phyloP scores from a whole-genome alignment of 2,329 filamentous ascomycete species.

The Dryadomyces sulphureus region DNA sequence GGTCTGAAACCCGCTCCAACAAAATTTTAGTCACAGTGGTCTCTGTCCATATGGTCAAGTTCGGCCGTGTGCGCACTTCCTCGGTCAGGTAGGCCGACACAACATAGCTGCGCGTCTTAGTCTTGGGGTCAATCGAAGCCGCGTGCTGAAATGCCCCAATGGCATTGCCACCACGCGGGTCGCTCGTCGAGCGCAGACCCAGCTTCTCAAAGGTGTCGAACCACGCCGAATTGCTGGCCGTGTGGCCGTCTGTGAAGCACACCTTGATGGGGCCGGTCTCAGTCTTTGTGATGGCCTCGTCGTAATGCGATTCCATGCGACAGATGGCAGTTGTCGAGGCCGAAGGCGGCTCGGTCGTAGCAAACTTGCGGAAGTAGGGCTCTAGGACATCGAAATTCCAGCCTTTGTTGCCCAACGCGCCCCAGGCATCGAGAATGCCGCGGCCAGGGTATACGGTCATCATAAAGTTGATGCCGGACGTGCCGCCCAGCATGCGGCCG shows the following conservation, averaged over 20 bases:
- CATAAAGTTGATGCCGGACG: conserved; percentile 45
- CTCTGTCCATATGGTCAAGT: conserved; percentile 10
- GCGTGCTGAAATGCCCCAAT: conserved; percentile 6
- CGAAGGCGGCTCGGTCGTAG: conserved; percentile 16
- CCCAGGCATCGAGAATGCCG: conserved; percentile 42
- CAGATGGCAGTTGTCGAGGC: conserved; percentile 15
- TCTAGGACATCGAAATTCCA: conserved; percentile 35
- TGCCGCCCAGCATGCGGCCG: conserved; percentile 42
- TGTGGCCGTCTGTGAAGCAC: conserved; percentile 20
- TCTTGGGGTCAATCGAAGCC: conserved; percentile 7
- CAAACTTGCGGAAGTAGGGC: conserved; percentile 21
- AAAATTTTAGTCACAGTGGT: conserved; percentile 14
- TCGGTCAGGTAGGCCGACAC: conserved; percentile 9
- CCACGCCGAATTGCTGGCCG: conserved; percentile 20
- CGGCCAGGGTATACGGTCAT: conserved; percentile 31
- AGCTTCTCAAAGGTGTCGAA: conserved; percentile 20
- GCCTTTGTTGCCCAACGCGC: conserved; percentile 38
- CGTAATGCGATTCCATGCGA: conserved; percentile 19
- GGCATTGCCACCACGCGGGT: conserved; percentile 14
- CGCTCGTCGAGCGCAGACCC: conserved; percentile 18
- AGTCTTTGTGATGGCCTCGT: conserved; percentile 6
- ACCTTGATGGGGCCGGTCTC: conserved; percentile 21
- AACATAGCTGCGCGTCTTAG: conserved; percentile 7
- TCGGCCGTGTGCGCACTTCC: conserved; percentile 4
- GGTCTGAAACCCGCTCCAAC: conserved; percentile 3